Evolutionary conservation across 768 basidiomycete species (phyloP).

Genomic region (Suillus discolor): DNA sequence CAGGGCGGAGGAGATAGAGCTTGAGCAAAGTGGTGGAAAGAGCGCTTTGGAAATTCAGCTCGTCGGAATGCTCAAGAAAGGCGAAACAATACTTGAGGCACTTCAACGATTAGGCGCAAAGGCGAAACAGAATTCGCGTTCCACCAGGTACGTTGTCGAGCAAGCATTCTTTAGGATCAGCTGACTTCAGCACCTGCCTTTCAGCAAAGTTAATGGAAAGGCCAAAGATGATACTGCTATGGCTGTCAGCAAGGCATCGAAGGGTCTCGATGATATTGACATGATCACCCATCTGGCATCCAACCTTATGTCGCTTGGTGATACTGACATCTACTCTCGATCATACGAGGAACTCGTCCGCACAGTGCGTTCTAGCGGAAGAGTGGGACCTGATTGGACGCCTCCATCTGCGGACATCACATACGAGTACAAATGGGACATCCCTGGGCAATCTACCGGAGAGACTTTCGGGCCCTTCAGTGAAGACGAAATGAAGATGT

Average conservation of each 20-base stretch:
- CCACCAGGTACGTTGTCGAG: constrained; percentile 21
- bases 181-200: constrained; percentile 8
- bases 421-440: constrained; percentile 84
- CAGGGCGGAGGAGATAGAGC: constrained; percentile 73
- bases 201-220: constrained; percentile 32
- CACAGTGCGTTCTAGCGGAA: constrained; percentile 69
- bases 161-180: too few species aligned
- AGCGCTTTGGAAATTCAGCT: constrained; percentile 66
- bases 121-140: constrained; percentile 50
- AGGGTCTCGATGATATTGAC: constrained; percentile 63
- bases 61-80: constrained; percentile 76
- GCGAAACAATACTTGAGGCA: constrained; percentile 90
- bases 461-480: constrained; percentile 79
- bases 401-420: constrained; percentile 76
- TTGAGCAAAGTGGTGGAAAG: constrained; percentile 68
- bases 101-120: constrained; percentile 80
- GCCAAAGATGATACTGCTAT: constrained; percentile 42
- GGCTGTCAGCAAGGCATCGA: constrained; percentile 49
- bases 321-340: constrained; percentile 83
- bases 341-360: constrained; percentile 87
- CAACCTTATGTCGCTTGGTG: constrained; percentile 84
- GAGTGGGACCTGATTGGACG: constrained; percentile 67
- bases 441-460: constrained; percentile 49
- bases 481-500: constrained; percentile 77
- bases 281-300: constrained; percentile 84